phyloP scores from a whole-genome alignment of 2,329 filamentous ascomycete species.

The Cladosporium sp. region DNA sequence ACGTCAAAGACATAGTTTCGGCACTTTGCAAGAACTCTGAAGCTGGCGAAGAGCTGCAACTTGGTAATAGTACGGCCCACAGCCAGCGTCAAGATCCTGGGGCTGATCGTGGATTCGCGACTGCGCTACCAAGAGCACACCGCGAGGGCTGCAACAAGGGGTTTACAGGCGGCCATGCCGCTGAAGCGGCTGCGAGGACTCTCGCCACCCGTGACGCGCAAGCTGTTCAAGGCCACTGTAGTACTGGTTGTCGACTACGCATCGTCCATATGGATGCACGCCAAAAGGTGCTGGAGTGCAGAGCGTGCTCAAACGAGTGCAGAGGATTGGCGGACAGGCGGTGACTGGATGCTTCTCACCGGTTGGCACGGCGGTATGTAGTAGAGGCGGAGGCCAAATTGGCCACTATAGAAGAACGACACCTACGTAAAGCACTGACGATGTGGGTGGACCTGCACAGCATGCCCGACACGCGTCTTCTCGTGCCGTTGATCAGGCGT shows the following conservation, averaged over 20 bases:
- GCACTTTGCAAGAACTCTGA: slow-evolving; percentile 4
- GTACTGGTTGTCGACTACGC: too few relatives aligned
- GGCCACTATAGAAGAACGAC: not conserved
- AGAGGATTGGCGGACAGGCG: not conserved
- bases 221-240: too few relatives aligned
- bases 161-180: not conserved
- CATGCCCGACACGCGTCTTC: too few relatives aligned
- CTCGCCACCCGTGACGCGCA: not conserved
- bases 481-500: not conserved
- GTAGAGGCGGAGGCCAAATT: not conserved
- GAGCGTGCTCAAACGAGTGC: not conserved
- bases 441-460: not conserved
- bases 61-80: slow-evolving; percentile 7
- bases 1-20: slow-evolving; percentile 2
- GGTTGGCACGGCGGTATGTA: not conserved
- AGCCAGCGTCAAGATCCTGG: too few relatives aligned
- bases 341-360: not conserved
- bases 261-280: too few relatives aligned
- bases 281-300: not conserved
- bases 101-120: too few relatives aligned
- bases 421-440: not conserved
- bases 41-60: slow-evolving; percentile 10
- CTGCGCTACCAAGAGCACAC: too few relatives aligned
- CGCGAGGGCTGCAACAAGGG: too few relatives aligned
- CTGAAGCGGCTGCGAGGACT: not conserved